Evolutionary conservation across 1,284 basidiomycete species (phyloP), one percentile per base, ranked within the genome.

Genomic region (Lignosus rhinocerotis): DNA sequence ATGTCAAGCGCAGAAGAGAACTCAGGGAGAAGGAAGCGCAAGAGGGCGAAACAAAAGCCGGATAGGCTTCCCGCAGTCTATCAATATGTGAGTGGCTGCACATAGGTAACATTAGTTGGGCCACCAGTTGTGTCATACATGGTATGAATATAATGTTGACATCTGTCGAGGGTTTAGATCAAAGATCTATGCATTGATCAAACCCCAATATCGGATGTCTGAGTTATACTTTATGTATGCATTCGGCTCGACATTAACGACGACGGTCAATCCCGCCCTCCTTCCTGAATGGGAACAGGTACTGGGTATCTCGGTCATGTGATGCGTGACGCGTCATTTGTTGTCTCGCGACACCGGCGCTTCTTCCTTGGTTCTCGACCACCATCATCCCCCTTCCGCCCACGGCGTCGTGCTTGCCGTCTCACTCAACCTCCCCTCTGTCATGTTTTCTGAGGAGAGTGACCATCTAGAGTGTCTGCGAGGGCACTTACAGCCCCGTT

Each of bases 1-100:
- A 96, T 71, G 94, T 96, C 45, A 93, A 93, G 71, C 78, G 90
- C 62, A 78, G 94, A 68, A 78, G 92, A 70, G 87, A 90, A 54
- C 71, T 72, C 62, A 76, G 85, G 61, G 76, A 80, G 65, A 73
- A 71, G 62, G 82, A 82, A 55, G 70, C 66, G 17, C 48, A 48
- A 44, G 64, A 67, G 44, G 60, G 62, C 1, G 60, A 61, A 4
- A 51, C 25, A 25, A 64, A 62, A 33, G 55, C 49, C 1, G 57
- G 58, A 17, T 61, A 36, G 39, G 25, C 2, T 25, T 25, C 25
- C 25, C 25, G 25, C 25, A 25, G 25, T 25, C 4, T 25, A 25
- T 25, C 25, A 25, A 25, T 25, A 2, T 25, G 25, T 25, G 25
- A 25, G 25, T 25, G 2, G 25, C 25, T 25, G 25, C 4, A 25